A percentile compares a stretch with the other conserved stretches of the same genome.
Evolutionary conservation across 345 rosid species (phyloP).

Genomic region (Populus davidiana): DNA sequence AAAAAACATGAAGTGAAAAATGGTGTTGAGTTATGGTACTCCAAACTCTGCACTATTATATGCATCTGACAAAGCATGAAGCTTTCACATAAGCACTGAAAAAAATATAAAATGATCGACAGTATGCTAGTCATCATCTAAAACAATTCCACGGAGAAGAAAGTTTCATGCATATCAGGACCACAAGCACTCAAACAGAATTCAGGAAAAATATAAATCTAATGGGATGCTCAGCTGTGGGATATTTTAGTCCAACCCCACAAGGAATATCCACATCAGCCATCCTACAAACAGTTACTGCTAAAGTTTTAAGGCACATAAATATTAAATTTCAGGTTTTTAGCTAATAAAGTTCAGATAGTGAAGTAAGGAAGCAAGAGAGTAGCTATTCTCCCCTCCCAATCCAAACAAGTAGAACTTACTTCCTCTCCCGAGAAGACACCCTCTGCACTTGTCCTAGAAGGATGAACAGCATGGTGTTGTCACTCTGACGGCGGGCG

Average conservation of each 20-base stretch:
- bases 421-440: conserved; percentile 46
- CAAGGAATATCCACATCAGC: conserved; percentile 30
- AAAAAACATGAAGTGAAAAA: neutral
- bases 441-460: conserved; percentile 16
- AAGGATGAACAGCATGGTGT: conserved; percentile 10
- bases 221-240: conserved; percentile 21
- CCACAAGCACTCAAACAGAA: conserved; percentile 1
- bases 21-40: neutral
- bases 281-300: conserved; percentile 24
- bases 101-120: neutral
- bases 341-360: conserved; percentile 9
- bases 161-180: conserved; percentile 7
- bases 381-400: conserved; percentile 25
- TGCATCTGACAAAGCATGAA: neutral
- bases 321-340: conserved; percentile 28
- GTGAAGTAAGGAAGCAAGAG: conserved; percentile 28
- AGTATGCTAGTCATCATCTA: neutral
- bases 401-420: conserved; percentile 43
- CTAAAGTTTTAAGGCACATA: conserved; percentile 30
- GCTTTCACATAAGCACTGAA: neutral
- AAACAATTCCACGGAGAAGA: conserved; percentile 2
- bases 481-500: conserved; percentile 50
- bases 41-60: neutral
- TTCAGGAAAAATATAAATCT: conserved; percentile 15
- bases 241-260: conserved; percentile 21